Evolutionary conservation across 306 rosid species (phyloP).

Genomic region (Cicer pinnatifidum): DNA sequence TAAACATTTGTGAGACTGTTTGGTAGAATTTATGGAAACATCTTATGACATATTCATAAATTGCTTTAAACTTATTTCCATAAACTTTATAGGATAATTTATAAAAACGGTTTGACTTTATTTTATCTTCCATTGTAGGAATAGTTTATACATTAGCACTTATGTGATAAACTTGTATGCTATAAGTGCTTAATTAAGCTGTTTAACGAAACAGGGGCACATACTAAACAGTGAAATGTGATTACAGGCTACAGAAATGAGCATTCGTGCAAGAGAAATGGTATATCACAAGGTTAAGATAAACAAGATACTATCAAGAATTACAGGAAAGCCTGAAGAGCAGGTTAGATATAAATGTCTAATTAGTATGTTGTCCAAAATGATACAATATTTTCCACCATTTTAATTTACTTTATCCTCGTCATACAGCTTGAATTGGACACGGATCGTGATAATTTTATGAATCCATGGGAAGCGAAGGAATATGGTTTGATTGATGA

Average conservation of each 20-base stretch:
- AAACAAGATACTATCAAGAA: constrained; percentile 83
- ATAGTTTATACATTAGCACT: too few species aligned
- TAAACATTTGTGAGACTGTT: too few species aligned
- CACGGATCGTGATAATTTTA: constrained; percentile 85
- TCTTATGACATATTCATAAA: too few species aligned
- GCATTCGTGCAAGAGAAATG: constrained; percentile 85
- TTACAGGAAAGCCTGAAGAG: constrained; percentile 73
- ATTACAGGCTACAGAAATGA: constrained; percentile 77
- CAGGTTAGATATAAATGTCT: constrained; percentile 59
- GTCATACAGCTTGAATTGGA: constrained; percentile 71
- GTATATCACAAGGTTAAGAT: constrained; percentile 81
- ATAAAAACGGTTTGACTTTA: too few species aligned
- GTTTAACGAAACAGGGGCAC: too few species aligned
- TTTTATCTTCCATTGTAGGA: too few species aligned
- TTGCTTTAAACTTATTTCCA: too few species aligned
- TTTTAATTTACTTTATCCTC: background rate
- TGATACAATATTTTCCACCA: background rate
- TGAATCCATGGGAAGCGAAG: constrained; percentile 95
- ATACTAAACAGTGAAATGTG: constrained; percentile 28
- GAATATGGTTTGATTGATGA: constrained; percentile 84
- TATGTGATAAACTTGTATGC: too few species aligned
- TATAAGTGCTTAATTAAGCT: too few species aligned
- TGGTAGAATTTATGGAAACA: too few species aligned
- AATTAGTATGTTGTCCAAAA: background rate
- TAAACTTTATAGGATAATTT: too few species aligned